Conservation (phyloP, 192 early-diverging fungal species). For the Umbelopsis sp. region DNA sequence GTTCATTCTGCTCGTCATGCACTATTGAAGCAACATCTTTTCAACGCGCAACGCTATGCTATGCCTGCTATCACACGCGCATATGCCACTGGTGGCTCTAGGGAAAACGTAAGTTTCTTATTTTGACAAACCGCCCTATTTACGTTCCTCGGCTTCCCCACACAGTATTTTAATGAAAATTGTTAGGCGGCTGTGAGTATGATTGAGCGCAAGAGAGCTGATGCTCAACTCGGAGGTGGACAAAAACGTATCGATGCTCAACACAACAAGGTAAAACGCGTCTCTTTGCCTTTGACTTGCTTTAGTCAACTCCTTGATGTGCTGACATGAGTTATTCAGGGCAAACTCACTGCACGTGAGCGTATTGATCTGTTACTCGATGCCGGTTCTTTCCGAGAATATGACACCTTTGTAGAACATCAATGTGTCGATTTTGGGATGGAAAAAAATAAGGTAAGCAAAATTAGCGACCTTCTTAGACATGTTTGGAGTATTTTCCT, state of each 20-base stretch:
- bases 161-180: not conserved
- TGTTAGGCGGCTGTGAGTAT: constrained; percentile 42
- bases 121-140: not conserved
- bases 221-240: constrained; percentile 80
- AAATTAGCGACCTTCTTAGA: not conserved
- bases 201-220: constrained; percentile 72
- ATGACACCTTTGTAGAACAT: constrained; percentile 94
- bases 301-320: not conserved
- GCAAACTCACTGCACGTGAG: constrained; percentile 94
- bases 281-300: not conserved
- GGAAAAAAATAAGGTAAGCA: constrained; percentile 62
- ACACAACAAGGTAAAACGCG: constrained; percentile 72
- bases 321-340: constrained; percentile 45
- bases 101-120: constrained; percentile 10
- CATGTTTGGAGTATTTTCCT: not conserved
- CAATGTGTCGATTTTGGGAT: constrained; percentile 91
- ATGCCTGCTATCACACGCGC: constrained; percentile 8
- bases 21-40: not conserved
- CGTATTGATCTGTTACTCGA: constrained; percentile 86
- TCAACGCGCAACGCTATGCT: not conserved
- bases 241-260: constrained; percentile 77
- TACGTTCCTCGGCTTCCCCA: not conserved
- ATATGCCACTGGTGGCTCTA: constrained; percentile 16
- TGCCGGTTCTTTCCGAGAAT: constrained; percentile 83
- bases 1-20: constrained; percentile 7